These are phyloP conservation scores for Puccinia horiana DNA, from an alignment of 1,284 basidiomycete species.

Conservation along the genomic window DNA sequence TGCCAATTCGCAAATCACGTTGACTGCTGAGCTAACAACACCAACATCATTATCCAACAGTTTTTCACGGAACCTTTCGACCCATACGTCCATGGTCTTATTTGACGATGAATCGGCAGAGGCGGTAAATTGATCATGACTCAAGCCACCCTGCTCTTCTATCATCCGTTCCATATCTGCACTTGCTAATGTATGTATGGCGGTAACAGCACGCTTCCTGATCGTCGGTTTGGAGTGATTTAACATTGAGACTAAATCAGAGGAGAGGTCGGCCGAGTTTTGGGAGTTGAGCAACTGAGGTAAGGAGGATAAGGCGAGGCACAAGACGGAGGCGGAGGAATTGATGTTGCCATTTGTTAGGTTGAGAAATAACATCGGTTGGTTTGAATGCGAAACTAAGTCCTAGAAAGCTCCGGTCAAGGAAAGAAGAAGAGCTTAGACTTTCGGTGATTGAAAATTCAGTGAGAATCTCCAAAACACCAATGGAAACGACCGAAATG, in stretches of 20 bases:
- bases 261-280: constrained; percentile 75
- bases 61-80: constrained; percentile 71
- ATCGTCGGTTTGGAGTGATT: constrained; percentile 83
- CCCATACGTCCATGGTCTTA: constrained; percentile 45
- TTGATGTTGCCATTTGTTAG: constrained; percentile 32
- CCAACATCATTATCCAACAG: constrained; percentile 81
- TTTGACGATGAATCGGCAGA: constrained; percentile 51
- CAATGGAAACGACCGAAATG: neutral
- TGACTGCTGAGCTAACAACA: constrained; percentile 88
- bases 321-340: constrained; percentile 48
- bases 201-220: constrained; percentile 82
- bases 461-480: constrained; percentile 17
- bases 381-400: constrained; percentile 4
- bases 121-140: constrained; percentile 63
- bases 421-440: constrained; percentile 31
- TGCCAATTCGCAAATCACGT: constrained; percentile 90
- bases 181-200: constrained; percentile 66
- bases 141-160: constrained; percentile 13
- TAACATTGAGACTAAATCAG: constrained; percentile 82
- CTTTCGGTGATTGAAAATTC: constrained; percentile 9
- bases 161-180: constrained; percentile 47
- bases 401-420: constrained; percentile 39
- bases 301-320: constrained; percentile 39
- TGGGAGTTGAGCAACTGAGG: constrained; percentile 29
- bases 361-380: constrained; percentile 30